Base-by-base conservation (phyloP, 2,329 filamentous ascomycete species). In the Fusarium transvaalense region DNA sequence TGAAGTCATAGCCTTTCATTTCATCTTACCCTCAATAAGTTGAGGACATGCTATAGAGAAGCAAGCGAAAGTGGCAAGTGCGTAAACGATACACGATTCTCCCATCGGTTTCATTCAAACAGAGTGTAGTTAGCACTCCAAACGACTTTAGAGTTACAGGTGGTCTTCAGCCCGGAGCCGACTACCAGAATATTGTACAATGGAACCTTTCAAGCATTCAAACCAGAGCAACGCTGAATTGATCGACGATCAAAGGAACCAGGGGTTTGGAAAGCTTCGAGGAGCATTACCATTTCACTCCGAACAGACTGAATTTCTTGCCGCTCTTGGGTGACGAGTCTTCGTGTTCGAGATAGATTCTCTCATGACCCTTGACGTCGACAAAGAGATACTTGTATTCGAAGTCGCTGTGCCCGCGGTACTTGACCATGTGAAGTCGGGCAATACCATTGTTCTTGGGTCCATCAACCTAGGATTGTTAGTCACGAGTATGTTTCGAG, bases 341-440 rank as follows among this genome's bases (percentile, higher is more conserved):
- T 35, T 84, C 83, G 56, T 89, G 88, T 76, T 92, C 89, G 17
- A 92, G 82, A 68, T 89, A 91, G 53, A 92, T 84, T 61, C 89
- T 82, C 56, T 85, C 82, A 50, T 90, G 86, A 1, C 92, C 93
- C 71, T 87, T 90, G 27, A 97, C 87, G 78, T 97, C 94, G 46
- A 98, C 77, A 53, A 89, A 92, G 41, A 98, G 83, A 76, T 93
- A 89, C 76, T 90, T 88, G 80, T 97, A 97, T 72, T 92, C 86
- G 76, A 89, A 94, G 39, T 93, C 89, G 51, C 84, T 80, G 37
- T 89, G 85, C 32, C 88, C 88, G 3, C 86, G 83, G 35, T 83
- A 83, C 78, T 89, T 93, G 46, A 90, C 85, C 86, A 97, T 88
- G 77, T 97, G 93, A 55, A 97, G 82, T 69, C 89, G 85, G 9